These are phyloP conservation scores for Candida quercuum DNA, from an alignment of 805 yeast species.

Conservation along the genomic window DNA sequence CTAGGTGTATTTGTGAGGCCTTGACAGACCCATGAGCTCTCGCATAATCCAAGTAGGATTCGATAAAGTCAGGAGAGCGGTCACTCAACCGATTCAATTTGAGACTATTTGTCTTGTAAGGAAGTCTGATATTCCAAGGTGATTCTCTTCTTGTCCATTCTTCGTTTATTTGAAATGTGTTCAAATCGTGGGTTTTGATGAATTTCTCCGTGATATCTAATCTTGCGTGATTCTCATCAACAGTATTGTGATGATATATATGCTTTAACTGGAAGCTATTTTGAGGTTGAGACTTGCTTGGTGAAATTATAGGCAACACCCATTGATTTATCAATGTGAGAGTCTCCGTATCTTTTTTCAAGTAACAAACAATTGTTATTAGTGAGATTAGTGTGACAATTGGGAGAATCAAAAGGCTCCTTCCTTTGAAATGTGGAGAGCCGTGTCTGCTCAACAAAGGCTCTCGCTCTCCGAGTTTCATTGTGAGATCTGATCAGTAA, in stretches of 20 bases:
- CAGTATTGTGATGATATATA: slow-evolving; percentile 57
- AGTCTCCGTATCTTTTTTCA: no score
- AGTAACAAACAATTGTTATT: no score
- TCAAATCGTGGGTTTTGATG: slow-evolving; percentile 16
- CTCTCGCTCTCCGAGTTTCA: no score
- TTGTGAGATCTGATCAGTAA: no score
- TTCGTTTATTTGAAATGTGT: neutral
- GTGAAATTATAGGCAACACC: no score
- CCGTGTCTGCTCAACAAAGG: no score
- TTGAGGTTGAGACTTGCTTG: no score
- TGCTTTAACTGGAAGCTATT: slow-evolving; percentile 50
- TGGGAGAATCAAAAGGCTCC: no score
- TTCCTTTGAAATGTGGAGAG: no score
- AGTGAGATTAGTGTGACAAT: no score
- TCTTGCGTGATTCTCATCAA: slow-evolving; percentile 39
- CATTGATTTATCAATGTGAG: no score
- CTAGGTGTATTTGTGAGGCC: slow-evolving; percentile 39
- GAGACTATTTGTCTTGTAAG: slow-evolving; percentile 20
- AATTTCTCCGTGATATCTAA: slow-evolving; percentile 44
- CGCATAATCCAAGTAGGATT: slow-evolving; percentile 59
- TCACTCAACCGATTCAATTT: slow-evolving; percentile 34
- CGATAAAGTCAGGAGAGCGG: slow-evolving; percentile 57
- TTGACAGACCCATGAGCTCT: slow-evolving; percentile 27
- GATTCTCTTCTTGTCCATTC: slow-evolving; percentile 25
- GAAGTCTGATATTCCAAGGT: slow-evolving; percentile 35